A percentile compares a stretch with the other conserved stretches of the same genome.
Evolutionary conservation across 2,329 filamentous ascomycete species (phyloP).

Genomic region (Pseudocercospora fijiensis): DNA sequence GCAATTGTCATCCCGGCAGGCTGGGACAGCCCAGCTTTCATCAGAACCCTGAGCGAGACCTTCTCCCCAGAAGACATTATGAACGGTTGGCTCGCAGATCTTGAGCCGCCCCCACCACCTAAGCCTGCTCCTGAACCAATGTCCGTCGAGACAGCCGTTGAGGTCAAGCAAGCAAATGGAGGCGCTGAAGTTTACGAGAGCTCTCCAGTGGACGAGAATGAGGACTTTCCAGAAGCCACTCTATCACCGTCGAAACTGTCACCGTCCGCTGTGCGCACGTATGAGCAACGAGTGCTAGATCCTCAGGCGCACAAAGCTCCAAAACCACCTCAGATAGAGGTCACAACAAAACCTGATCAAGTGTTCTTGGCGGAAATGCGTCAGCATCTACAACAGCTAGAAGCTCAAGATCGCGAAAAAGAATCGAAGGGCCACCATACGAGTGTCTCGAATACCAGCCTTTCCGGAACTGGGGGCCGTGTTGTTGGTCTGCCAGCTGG

Average conservation of each 20-base stretch:
- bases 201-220: conserved; percentile 29
- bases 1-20: conserved; percentile 93
- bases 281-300: conserved; percentile 35
- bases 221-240: conserved; percentile 17
- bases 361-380: conserved; percentile 39
- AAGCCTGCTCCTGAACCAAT: conserved; percentile 30
- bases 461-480: conserved; percentile 22
- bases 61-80: conserved; percentile 90
- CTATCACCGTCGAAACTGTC: conserved; percentile 28
- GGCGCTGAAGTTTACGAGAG: conserved; percentile 34
- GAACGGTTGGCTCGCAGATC: conserved; percentile 63
- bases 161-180: conserved; percentile 25
- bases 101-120: conserved; percentile 56
- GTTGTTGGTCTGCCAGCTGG: conserved; percentile 37
- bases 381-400: conserved; percentile 70
- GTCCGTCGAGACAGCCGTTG: conserved; percentile 14
- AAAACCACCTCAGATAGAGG: conserved; percentile 36
- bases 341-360: conserved; percentile 38
- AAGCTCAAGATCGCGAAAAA: conserved; percentile 62
- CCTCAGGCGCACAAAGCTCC: conserved; percentile 34
- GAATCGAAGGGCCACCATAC: conserved; percentile 33
- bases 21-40: conserved; percentile 99
- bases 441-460: conserved; percentile 25
- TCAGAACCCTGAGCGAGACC: conserved; percentile 82
- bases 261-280: conserved; percentile 33